Percentiles rank a stretch among this genome's conserved stretches.
These are phyloP conservation scores for Pseudocercospora cruenta DNA, from an alignment of 2,329 filamentous ascomycete species.

Conservation along the genomic window DNA sequence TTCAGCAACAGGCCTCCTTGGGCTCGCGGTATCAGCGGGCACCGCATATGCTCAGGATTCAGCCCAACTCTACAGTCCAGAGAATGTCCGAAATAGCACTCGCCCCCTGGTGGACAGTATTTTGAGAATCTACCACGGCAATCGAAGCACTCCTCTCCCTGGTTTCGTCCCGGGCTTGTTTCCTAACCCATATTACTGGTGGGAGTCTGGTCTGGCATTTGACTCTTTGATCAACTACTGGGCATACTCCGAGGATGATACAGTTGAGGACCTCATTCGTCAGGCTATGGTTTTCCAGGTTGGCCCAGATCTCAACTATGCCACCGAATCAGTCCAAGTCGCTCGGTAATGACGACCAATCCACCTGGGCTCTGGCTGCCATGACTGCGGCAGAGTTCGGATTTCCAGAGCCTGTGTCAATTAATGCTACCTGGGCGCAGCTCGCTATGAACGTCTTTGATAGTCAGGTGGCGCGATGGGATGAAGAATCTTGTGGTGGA, in stretches of 20 bases:
- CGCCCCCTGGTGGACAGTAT: constrained; percentile 18
- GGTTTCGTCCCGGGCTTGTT: constrained; percentile 31
- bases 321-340: constrained; percentile 46
- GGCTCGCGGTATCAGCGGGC: not conserved
- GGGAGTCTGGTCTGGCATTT: constrained; percentile 68
- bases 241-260: constrained; percentile 65
- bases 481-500: constrained; percentile 66
- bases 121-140: constrained; percentile 26
- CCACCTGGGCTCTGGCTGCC: constrained; percentile 80
- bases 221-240: constrained; percentile 72
- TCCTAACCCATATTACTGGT: constrained; percentile 55
- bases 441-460: constrained; percentile 76
- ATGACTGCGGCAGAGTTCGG: constrained; percentile 78
- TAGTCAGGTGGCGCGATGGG: constrained; percentile 72
- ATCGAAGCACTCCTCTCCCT: constrained; percentile 4
- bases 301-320: constrained; percentile 65
- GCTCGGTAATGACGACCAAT: constrained; percentile 59
- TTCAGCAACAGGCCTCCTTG: not conserved
- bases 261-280: constrained; percentile 63
- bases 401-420: constrained; percentile 57
- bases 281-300: constrained; percentile 64
- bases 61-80: not conserved
- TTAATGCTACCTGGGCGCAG: constrained; percentile 62
- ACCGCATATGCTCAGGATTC: not conserved
- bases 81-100: not conserved